Evolutionary conservation across 192 early-diverging fungal species (phyloP).

Genomic region (Linnemannia hyalina): DNA sequence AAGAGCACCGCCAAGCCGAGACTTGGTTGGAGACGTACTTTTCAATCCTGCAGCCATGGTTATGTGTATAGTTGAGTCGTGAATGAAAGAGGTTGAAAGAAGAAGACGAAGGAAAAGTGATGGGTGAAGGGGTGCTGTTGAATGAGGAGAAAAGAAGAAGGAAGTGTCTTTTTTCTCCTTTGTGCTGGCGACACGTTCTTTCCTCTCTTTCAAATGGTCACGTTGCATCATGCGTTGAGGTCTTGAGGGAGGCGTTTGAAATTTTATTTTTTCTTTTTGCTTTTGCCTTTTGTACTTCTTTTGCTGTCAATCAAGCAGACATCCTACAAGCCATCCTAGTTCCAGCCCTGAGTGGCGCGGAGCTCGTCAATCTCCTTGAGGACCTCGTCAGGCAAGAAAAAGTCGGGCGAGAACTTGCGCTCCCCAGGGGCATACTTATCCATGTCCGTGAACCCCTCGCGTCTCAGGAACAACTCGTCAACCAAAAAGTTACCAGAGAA

Average conservation of each 20-base stretch:
- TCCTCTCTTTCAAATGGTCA: neutral
- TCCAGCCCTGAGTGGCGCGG: constrained; percentile 46
- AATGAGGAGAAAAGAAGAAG: neutral
- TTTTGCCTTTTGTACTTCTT: neutral
- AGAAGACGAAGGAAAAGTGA: neutral
- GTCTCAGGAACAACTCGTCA: constrained; percentile 84
- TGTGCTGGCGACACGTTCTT: neutral
- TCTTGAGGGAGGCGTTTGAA: neutral
- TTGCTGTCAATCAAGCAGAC: too few species aligned
- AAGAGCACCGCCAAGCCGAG: neutral
- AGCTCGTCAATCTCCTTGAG: constrained; percentile 50
- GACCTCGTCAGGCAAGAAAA: constrained; percentile 67
- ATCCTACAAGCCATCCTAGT: neutral
- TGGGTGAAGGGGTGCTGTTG: neutral
- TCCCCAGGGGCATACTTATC: constrained; percentile 75
- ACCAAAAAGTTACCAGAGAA: constrained; percentile 82
- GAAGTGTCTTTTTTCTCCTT: neutral
- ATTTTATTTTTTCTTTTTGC: neutral
- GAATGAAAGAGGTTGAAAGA: neutral
- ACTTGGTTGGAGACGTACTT: constrained; percentile 24
- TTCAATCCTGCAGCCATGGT: constrained; percentile 49
- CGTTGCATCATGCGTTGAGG: neutral
- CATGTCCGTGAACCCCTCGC: constrained; percentile 78
- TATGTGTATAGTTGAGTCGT: neutral
- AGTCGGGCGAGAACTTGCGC: constrained; percentile 72